Conservation (phyloP, 768 basidiomycete genomes). For the Lactarius sanguifluus region DNA sequence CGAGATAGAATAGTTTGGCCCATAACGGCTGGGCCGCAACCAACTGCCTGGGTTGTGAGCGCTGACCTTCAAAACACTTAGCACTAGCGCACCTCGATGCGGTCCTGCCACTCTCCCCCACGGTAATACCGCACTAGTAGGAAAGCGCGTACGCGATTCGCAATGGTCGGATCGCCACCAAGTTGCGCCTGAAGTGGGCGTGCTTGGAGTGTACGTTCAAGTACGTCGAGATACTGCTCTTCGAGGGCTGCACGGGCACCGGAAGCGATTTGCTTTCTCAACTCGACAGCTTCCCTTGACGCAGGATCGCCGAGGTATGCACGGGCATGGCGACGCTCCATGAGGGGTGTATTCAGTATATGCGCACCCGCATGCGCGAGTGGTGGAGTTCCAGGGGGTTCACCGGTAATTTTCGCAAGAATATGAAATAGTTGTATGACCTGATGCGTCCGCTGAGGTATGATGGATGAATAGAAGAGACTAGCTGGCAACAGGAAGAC, state of each 20-base stretch:
- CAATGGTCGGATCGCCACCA: constrained; percentile 87
- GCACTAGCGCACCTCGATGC: constrained; percentile 69
- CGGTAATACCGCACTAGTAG: constrained; percentile 76
- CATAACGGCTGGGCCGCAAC: constrained; percentile 87
- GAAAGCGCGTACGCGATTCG: constrained; percentile 89
- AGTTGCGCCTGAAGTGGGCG: constrained; percentile 81
- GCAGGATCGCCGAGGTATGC: constrained; percentile 68
- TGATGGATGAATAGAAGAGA: background rate
- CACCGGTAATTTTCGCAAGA: constrained; percentile 71
- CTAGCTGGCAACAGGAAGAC: constrained; percentile 3
- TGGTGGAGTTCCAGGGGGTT: constrained; percentile 73
- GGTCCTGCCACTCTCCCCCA: constrained; percentile 80
- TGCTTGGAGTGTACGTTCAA: constrained; percentile 81
- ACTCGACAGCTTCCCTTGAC: constrained; percentile 60
- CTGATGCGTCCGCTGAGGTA: constrained; percentile 50
- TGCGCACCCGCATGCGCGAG: constrained; percentile 79
- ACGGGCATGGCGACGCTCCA: constrained; percentile 80
- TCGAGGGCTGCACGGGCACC: constrained; percentile 84
- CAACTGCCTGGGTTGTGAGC: constrained; percentile 48
- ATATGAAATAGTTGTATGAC: constrained; percentile 71
- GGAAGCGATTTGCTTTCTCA: constrained; percentile 71
- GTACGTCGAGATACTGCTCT: constrained; percentile 81
- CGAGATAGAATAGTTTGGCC: constrained; percentile 91
- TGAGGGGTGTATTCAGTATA: constrained; percentile 74
- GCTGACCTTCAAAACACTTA: background rate